phyloP scores from a whole-genome alignment of 208 protist species.

The Crithidia mellificae region DNA sequence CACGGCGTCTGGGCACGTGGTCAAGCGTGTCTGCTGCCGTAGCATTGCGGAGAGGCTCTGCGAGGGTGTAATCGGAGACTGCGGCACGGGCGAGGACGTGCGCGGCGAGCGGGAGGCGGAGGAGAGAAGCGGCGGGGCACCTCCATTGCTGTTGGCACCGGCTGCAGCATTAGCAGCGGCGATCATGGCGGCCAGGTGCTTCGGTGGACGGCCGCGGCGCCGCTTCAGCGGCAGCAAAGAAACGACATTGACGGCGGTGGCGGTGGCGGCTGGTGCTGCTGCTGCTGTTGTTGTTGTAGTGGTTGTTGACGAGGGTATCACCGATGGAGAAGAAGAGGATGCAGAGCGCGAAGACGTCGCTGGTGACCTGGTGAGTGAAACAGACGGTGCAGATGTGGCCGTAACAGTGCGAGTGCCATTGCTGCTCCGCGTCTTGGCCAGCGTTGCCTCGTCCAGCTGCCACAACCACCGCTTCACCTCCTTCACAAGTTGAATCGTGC shows the following conservation, averaged over 20 bases:
- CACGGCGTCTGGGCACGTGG: constrained; percentile 8
- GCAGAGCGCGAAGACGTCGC: background rate
- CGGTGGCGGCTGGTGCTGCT: background rate
- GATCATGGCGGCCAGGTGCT: constrained; percentile 19
- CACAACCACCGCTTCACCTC: constrained; percentile 45
- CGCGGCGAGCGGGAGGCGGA: background rate
- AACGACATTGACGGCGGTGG: background rate
- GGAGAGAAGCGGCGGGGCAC: background rate
- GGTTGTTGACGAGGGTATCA: background rate
- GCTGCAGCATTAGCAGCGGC: constrained; percentile 6
- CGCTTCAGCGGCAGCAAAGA: constrained; percentile 5
- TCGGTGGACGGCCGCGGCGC: constrained; percentile 27
- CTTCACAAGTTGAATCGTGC: constrained; percentile 25
- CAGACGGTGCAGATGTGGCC: background rate
- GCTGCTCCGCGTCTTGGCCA: background rate
- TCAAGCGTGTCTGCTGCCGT: background rate
- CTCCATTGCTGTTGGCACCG: no score
- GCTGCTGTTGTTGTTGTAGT: background rate
- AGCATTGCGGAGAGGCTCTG: constrained; percentile 1
- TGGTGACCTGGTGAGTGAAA: background rate
- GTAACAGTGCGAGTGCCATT: background rate
- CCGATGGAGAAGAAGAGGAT: no score
- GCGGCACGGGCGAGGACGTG: background rate
- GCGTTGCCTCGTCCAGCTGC: constrained; percentile 24
- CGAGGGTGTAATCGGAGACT: background rate